Evolutionary conservation across 371 early-diverging fungal genomes (phyloP).

Genomic region (Mucor circinelloides): DNA sequence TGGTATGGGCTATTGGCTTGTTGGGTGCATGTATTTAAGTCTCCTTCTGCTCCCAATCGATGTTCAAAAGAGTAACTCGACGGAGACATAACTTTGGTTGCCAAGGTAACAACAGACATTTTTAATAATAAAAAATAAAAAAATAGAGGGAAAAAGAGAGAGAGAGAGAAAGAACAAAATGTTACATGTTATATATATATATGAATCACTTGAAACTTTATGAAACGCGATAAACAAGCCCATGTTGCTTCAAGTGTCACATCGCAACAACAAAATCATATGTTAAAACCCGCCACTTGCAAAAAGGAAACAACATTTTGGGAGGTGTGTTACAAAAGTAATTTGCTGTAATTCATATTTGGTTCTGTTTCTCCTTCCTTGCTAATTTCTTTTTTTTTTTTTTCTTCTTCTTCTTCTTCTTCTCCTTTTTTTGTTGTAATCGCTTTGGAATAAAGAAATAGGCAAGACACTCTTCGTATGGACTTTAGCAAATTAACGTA

Average conservation of each 20-base stretch:
- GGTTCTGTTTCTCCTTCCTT: not conserved
- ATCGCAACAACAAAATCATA: not conserved
- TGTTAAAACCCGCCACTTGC: not conserved
- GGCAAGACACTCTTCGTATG: not conserved
- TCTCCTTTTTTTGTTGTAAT: not conserved
- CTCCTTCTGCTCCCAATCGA: not conserved
- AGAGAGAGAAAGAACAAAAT: not conserved
- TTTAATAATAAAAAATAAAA: not conserved
- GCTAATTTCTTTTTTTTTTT: not conserved
- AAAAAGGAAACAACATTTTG: not conserved
- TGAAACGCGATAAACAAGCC: slow-evolving; percentile 12
- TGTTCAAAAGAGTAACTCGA: not conserved
- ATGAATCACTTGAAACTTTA: slow-evolving; percentile 2
- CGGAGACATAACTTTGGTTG: not conserved
- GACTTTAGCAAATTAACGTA: not conserved
- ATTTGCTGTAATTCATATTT: not conserved
- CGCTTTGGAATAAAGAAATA: not conserved
- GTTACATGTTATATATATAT: not conserved
- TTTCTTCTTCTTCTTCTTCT: not conserved
- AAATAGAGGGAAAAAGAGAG: not conserved
- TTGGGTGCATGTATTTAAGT: not conserved
- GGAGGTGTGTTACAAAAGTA: not conserved
- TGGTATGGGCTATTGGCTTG: not conserved
- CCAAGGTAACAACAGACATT: not conserved
- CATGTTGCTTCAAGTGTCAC: slow-evolving; percentile 7